A percentile compares a stretch with the other conserved stretches of the same genome.
Evolutionary conservation across 2,329 filamentous ascomycete species (phyloP).

Genomic region (Lasiodiplodia hormozganensis): DNA sequence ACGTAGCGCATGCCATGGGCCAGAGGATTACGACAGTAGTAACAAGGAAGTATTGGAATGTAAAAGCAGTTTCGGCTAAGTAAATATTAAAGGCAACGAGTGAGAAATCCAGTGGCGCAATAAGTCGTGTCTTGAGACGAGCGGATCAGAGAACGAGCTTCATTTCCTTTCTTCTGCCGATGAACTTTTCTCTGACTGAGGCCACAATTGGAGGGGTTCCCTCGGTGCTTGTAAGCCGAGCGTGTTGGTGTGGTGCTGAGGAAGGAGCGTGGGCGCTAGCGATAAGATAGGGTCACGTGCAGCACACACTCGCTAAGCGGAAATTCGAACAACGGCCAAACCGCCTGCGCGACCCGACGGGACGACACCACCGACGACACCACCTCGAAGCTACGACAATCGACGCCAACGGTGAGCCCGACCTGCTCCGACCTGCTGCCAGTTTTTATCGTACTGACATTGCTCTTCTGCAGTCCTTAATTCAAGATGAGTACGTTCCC

Average conservation of each 20-base stretch:
- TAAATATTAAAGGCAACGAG: neutral
- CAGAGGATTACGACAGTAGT: too few relatives aligned
- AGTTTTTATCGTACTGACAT: constrained; percentile 5
- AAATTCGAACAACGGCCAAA: constrained; percentile 27
- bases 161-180: neutral
- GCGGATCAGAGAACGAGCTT: neutral
- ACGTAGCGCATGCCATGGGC: constrained; percentile 22
- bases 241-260: neutral
- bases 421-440: constrained; percentile 3
- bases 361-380: constrained; percentile 31
- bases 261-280: constrained; percentile 8
- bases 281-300: constrained; percentile 22
- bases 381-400: constrained; percentile 31
- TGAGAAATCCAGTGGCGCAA: neutral
- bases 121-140: neutral
- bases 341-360: constrained; percentile 25
- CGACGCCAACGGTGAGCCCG: constrained; percentile 25
- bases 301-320: constrained; percentile 26
- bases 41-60: neutral
- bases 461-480: constrained; percentile 50
- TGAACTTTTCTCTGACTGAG: neutral
- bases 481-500: constrained; percentile 65
- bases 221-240: neutral
- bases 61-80: neutral
- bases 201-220: neutral